A percentile compares a stretch with the other conserved stretches of the same genome.
Conservation (phyloP, 1,139 yeast species). For the Yamadazyma buinensis region DNA sequence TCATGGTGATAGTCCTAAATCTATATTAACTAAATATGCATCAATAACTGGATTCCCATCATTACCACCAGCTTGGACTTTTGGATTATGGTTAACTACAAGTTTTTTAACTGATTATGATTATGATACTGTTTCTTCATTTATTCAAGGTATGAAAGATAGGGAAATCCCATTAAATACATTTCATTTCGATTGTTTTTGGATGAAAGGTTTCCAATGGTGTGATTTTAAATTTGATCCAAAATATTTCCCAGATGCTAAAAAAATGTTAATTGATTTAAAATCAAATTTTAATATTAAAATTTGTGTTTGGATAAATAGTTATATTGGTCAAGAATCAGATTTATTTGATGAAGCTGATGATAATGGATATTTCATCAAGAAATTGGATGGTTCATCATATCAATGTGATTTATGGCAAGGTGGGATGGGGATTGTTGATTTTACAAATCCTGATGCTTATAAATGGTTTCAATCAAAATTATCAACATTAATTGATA, state of each 20-base stretch:
- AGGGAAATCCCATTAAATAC: constrained; percentile 27
- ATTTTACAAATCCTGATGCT: constrained; percentile 33
- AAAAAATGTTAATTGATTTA: constrained; percentile 20
- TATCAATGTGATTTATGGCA: constrained; percentile 37
- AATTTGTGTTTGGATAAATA: constrained; percentile 33
- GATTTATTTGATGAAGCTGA: constrained; percentile 25
- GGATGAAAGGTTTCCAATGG: constrained; percentile 36
- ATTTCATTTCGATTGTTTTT: constrained; percentile 34
- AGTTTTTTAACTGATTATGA: constrained; percentile 29
- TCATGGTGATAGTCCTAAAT: constrained; percentile 27
- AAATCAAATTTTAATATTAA: constrained; percentile 23
- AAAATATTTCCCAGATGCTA: constrained; percentile 24
- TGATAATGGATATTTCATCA: constrained; percentile 24
- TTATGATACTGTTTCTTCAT: constrained; percentile 24
- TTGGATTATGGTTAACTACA: constrained; percentile 33
- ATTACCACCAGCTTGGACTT: constrained; percentile 34
- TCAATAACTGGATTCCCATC: constrained; percentile 30
- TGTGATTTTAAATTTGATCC: constrained; percentile 33
- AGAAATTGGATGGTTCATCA: constrained; percentile 19
- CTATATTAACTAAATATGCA: constrained; percentile 23
- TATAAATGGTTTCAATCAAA: constrained; percentile 25
- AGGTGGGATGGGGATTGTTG: constrained; percentile 36
- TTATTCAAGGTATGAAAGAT: constrained; percentile 29
- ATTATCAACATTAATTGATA: constrained; percentile 21
- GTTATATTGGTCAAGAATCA: constrained; percentile 34